These are phyloP conservation scores for Stemphylium lycopersici DNA, from an alignment of 2,329 filamentous ascomycete genomes.

Conservation along the genomic window DNA sequence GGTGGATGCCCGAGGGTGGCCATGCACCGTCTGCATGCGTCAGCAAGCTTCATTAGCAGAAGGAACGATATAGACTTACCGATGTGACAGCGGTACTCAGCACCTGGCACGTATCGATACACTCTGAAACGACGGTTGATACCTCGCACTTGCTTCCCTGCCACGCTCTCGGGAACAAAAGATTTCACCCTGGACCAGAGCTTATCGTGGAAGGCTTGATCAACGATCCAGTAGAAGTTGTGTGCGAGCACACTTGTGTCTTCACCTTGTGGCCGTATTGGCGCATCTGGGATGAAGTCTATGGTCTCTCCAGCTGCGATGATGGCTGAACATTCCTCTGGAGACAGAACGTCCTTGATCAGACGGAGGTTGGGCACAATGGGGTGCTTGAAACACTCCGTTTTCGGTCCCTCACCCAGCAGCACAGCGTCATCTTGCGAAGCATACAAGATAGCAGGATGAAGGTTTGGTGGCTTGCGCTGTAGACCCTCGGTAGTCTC, in stretches of 20 bases:
- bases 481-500: constrained; percentile 65
- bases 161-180: constrained; percentile 62
- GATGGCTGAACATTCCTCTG: constrained; percentile 68
- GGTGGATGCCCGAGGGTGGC: constrained; percentile 70
- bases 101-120: constrained; percentile 74
- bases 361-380: constrained; percentile 67
- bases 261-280: constrained; percentile 69
- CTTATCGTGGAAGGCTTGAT: constrained; percentile 65
- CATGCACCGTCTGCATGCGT: constrained; percentile 65
- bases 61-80: constrained; percentile 31
- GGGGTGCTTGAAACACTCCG: constrained; percentile 66
- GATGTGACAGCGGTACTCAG: constrained; percentile 74
- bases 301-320: constrained; percentile 70
- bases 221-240: constrained; percentile 76
- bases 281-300: constrained; percentile 71
- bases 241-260: constrained; percentile 68
- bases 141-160: constrained; percentile 64
- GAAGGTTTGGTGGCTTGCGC: constrained; percentile 71
- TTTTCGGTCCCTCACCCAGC: constrained; percentile 54
- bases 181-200: constrained; percentile 67
- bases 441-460: constrained; percentile 69
- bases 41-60: background rate
- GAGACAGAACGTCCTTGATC: constrained; percentile 64
- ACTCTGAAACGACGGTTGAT: constrained; percentile 74
- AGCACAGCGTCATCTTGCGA: constrained; percentile 63